Evolutionary conservation across 345 rosid genomes (phyloP).

Genomic region (Citrus hindsii): DNA sequence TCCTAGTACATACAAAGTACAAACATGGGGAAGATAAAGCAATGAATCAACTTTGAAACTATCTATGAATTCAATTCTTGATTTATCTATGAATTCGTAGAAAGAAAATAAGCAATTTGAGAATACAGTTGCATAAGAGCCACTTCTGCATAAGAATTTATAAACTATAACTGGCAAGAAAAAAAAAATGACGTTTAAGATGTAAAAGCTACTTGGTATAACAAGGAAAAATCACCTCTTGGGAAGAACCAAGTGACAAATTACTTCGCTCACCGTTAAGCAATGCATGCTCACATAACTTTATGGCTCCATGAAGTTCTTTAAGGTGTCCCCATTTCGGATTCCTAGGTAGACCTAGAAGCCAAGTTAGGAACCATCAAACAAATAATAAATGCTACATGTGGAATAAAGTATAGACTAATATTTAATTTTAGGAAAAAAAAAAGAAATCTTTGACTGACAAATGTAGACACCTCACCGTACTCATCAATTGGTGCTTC

Average conservation of each 20-base stretch:
- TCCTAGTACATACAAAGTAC: neutral
- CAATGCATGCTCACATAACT: slow-evolving; percentile 64
- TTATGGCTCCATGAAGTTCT: slow-evolving; percentile 82
- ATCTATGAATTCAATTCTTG: neutral
- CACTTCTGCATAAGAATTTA: neutral
- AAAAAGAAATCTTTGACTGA: too few species aligned
- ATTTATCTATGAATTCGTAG: neutral
- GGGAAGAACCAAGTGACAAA: slow-evolving; percentile 59
- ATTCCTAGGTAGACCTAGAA: slow-evolving; percentile 74
- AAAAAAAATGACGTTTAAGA: neutral
- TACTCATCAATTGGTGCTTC: slow-evolving; percentile 99
- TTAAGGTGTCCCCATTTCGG: slow-evolving; percentile 98
- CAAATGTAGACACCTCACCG: slow-evolving; percentile 42
- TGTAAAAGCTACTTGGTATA: neutral
- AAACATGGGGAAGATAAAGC: neutral
- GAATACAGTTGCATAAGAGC: neutral
- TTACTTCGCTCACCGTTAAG: slow-evolving; percentile 51
- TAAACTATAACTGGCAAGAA: neutral
- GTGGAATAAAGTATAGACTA: neutral
- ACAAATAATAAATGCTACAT: neutral
- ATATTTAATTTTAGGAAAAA: neutral
- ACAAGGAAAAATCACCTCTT: slow-evolving; percentile 47
- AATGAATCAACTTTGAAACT: neutral
- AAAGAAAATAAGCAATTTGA: neutral
- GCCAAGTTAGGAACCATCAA: slow-evolving; percentile 8